Conservation (phyloP, 2,329 filamentous ascomycete species). For the Botrytis tulipae region DNA sequence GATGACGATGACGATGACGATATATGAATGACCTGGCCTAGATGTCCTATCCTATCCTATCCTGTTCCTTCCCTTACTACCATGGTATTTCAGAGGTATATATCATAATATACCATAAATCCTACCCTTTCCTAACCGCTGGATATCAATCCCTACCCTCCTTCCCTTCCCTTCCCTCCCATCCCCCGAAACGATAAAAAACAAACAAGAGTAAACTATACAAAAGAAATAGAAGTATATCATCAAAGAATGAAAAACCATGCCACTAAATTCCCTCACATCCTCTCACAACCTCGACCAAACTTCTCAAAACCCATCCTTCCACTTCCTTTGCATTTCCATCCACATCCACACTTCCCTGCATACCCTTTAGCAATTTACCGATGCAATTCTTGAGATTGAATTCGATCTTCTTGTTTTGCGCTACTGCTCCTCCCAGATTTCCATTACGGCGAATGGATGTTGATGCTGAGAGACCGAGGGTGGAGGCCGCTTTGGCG, state of each 20-base stretch:
- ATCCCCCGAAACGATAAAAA: not conserved
- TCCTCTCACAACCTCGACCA: conserved; percentile 25
- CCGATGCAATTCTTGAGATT: conserved; percentile 17
- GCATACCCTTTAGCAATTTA: conserved; percentile 19
- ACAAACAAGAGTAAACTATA: not conserved
- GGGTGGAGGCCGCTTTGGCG: conserved; percentile 23
- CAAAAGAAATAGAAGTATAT: not conserved
- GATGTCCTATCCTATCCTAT: no score
- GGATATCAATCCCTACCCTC: not conserved
- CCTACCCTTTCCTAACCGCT: not conserved
- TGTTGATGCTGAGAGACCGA: conserved; percentile 19
- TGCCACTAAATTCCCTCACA: conserved; percentile 16
- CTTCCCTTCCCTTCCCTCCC: not conserved
- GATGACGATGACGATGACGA: not conserved
- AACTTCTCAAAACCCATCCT: conserved; percentile 20
- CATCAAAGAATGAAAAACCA: not conserved
- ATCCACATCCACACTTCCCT: conserved; percentile 14
- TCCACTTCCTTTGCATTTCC: conserved; percentile 11
- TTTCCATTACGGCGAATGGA: not conserved
- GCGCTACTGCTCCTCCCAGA: not conserved
- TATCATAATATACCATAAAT: not conserved
- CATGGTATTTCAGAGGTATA: not conserved
- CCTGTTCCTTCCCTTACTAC: not conserved
- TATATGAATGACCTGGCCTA: not conserved
- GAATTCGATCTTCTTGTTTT: conserved; percentile 14